Conservation (phyloP, 148 eudicot species). For the Camellia sinensis region DNA sequence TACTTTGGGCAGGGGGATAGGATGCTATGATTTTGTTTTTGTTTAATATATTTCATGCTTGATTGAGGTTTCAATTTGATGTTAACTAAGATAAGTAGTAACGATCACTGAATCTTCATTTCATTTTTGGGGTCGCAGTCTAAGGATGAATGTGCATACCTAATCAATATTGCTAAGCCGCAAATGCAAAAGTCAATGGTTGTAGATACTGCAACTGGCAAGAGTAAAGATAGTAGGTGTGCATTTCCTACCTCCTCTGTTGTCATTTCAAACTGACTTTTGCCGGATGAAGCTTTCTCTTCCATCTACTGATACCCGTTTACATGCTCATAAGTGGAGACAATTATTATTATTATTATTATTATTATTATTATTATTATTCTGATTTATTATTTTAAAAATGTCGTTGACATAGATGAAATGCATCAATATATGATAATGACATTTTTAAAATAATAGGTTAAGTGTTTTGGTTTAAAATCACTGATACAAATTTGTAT, state of each 20-base stretch:
- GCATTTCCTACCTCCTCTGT: constrained; percentile 12
- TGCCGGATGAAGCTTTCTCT: neutral
- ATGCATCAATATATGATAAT: too few species aligned
- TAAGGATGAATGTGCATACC: constrained; percentile 78
- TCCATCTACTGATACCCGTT: constrained; percentile 1
- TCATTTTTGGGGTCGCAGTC: constrained; percentile 42
- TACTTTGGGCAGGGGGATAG: neutral
- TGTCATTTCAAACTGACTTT: neutral
- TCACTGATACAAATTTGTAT: too few species aligned
- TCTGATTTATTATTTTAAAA: too few species aligned
- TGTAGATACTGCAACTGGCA: constrained; percentile 78
- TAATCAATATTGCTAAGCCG: constrained; percentile 81
- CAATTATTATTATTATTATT: neutral
- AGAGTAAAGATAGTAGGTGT: constrained; percentile 82
- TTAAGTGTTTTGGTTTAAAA: too few species aligned
- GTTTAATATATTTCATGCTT: neutral
- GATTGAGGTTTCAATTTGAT: constrained; percentile 8
- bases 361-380: neutral
- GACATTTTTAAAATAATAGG: too few species aligned
- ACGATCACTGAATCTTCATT: neutral
- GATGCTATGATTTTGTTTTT: neutral
- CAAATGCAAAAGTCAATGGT: constrained; percentile 84
- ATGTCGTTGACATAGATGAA: too few species aligned
- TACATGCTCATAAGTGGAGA: neutral
- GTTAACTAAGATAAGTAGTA: neutral